Conservation (phyloP, 148 eudicot genomes). For the Simmondsia chinensis region DNA sequence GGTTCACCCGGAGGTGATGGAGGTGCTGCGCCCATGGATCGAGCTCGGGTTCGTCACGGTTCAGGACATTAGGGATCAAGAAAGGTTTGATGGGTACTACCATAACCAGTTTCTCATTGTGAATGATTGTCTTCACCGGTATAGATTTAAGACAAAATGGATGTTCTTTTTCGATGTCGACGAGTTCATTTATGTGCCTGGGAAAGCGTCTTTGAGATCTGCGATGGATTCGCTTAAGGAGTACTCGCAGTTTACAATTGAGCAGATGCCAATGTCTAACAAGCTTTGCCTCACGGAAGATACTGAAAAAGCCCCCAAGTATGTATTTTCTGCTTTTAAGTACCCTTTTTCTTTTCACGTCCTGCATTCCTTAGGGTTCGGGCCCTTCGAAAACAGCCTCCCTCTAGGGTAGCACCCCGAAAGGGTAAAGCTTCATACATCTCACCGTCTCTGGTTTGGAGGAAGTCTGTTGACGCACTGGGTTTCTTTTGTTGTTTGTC, state of each 20-base stretch:
- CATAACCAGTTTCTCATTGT: slow-evolving; percentile 67
- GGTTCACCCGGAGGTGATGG: slow-evolving; percentile 37
- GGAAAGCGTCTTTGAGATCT: slow-evolving; percentile 20
- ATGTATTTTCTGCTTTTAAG: background rate
- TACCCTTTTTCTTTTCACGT: background rate
- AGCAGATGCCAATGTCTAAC: slow-evolving; percentile 54
- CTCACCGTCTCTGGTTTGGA: no score
- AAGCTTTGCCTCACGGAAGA: slow-evolving; percentile 52
- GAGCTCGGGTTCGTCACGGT: slow-evolving; percentile 56
- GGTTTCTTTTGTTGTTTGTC: no score
- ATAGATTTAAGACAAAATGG: slow-evolving; percentile 52
- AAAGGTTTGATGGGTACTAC: slow-evolving; percentile 70
- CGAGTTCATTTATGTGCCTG: slow-evolving; percentile 42
- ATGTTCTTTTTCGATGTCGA: slow-evolving; percentile 75
- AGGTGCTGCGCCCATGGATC: slow-evolving; percentile 60
- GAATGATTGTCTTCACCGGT: slow-evolving; percentile 69
- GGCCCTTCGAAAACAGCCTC: no score
- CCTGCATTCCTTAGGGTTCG: slow-evolving; percentile 1
- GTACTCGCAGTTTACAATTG: slow-evolving; percentile 49
- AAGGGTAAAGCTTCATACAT: no score
- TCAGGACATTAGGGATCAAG: slow-evolving; percentile 60
- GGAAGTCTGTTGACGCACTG: no score
- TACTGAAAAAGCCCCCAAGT: slow-evolving; percentile 31
- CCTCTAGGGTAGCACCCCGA: no score
- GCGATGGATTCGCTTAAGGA: slow-evolving; percentile 33